Evolutionary conservation across 164 flowering plant genomes (phyloP).

Genomic region (Umbilicus rupestris): DNA sequence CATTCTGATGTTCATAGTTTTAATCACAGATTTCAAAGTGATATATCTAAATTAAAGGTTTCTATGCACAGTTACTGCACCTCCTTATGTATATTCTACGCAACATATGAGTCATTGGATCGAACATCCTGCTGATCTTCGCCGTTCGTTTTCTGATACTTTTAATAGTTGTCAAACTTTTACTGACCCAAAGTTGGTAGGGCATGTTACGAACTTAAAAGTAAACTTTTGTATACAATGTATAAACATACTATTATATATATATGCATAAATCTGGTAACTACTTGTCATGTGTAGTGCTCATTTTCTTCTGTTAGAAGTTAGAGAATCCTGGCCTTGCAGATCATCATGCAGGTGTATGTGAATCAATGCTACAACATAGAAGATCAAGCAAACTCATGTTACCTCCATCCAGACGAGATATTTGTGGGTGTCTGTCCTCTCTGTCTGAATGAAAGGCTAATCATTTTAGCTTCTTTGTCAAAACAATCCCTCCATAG

Average conservation of each 20-base stretch:
- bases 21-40: background rate
- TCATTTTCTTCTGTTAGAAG: background rate
- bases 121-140: background rate
- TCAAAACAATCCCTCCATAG: slow-evolving; percentile 1
- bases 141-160: background rate
- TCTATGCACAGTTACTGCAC: background rate
- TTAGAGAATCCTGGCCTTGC: background rate
- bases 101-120: background rate
- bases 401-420: slow-evolving; percentile 4
- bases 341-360: slow-evolving; percentile 1
- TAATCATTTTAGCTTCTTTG: slow-evolving; percentile 5
- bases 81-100: slow-evolving; percentile 1
- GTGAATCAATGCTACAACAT: slow-evolving; percentile 7
- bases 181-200: slow-evolving; percentile 1
- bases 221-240: background rate
- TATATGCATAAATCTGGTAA: background rate
- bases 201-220: background rate
- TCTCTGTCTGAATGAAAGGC: slow-evolving; percentile 5
- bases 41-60: background rate
- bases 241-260: background rate
- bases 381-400: slow-evolving; percentile 6
- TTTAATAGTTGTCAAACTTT: background rate
- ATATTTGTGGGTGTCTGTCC: slow-evolving; percentile 5
- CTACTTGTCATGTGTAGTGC: background rate
- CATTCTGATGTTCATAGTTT: background rate